These are phyloP conservation scores for Suillus variegatus DNA, from an alignment of 768 basidiomycete genomes.

Conservation along the genomic window DNA sequence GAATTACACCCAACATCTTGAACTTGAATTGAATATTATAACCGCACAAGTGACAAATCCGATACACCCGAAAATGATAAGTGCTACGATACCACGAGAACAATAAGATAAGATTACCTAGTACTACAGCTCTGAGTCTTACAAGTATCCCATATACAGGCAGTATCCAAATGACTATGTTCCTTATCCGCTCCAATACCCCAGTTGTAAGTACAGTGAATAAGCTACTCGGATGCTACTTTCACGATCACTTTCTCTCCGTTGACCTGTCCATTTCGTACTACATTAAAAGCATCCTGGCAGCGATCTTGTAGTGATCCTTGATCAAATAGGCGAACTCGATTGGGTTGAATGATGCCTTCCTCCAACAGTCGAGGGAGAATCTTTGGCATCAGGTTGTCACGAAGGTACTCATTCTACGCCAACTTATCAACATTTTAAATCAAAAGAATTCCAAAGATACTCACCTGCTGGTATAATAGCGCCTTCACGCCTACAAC, in stretches of 20 bases:
- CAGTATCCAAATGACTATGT: too few relatives aligned
- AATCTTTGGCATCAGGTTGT: constrained; percentile 47
- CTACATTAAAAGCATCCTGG: constrained; percentile 41
- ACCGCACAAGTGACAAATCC: neutral
- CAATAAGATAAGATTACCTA: neutral
- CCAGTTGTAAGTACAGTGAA: too few relatives aligned
- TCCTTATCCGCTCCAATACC: too few relatives aligned
- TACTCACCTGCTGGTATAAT: constrained; percentile 39
- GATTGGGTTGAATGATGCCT: constrained; percentile 43
- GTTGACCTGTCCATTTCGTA: constrained; percentile 49
- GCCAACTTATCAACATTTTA: neutral
- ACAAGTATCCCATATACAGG: too few relatives aligned
- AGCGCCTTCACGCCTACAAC: constrained; percentile 44
- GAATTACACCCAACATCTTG: neutral
- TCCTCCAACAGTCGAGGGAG: constrained; percentile 42
- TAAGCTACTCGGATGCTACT: constrained; percentile 15
- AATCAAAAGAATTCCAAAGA: neutral
- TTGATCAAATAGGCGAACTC: constrained; percentile 41
- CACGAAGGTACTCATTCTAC: constrained; percentile 43
- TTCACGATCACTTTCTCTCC: constrained; percentile 53
- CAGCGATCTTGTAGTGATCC: constrained; percentile 44
- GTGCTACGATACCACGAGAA: neutral
- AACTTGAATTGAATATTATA: neutral
- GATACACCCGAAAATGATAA: neutral
- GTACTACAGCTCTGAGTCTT: neutral